Evolutionary conservation across 352 stramenopile genomes (phyloP), one percentile per base, ranked within the genome.

Genomic region (Albugo candida): DNA sequence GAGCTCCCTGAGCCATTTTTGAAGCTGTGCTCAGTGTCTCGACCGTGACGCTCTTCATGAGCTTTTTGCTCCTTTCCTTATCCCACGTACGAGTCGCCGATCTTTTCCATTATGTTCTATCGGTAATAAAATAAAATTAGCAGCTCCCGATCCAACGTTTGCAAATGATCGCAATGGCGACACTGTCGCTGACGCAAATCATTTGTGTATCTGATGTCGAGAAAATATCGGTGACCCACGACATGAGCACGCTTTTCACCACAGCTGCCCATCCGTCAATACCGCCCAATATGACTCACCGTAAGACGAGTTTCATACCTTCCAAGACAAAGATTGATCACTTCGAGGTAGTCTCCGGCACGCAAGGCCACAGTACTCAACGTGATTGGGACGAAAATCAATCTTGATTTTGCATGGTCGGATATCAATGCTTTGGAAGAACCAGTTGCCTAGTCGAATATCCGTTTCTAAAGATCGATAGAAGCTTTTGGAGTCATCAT

Each of bases 391-490:
- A 1, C 77, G 70, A 47, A 89, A 92, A 49, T 92, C 79, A 45
- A 92, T 92, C 55, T 92, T 92, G 53, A 92, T 89, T 55, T 92
- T 91, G 60, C 76, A 88, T 11, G 79, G 70, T 13, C 80, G 80
- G 24, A 92, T 65, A 45, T 92, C 79, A 17, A 92, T 71, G 48
- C 59, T 88, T 58, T 92, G 79, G 61, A 89, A 92, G 45, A 92
- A 92, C 75, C 71, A 92, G 8, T 49, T 61, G 14, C 61, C 63
- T 10, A 83, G 43, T 31, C 52, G 73, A 19, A 70, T 61, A 12
- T 67, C 56, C 8, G 64, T 65, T 51, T 78, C 67, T 62, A 54
- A 11, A 70, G 47, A 3, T 41, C 52, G 21, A 47, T 35, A 8
- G 51, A 45, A 2, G 59, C 35, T 27, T 51, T 63, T 44, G 72